These are phyloP conservation scores for Fusarium brachygibbosum DNA, from an alignment of 2,329 filamentous ascomycete genomes.

Conservation along the genomic window DNA sequence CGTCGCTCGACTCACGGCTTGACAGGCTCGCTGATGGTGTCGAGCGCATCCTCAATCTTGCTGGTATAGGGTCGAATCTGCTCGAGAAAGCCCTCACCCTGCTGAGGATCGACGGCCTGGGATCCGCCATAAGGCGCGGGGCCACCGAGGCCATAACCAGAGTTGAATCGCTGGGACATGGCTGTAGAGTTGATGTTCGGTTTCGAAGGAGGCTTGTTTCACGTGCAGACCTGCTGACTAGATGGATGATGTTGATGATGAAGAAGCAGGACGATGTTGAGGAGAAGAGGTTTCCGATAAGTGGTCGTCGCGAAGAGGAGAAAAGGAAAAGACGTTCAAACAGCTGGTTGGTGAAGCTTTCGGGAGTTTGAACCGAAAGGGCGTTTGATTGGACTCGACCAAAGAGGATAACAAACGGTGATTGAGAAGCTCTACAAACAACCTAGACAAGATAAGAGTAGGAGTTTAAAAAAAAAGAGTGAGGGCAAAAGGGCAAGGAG, in stretches of 20 bases:
- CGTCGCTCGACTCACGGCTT: slow-evolving; percentile 77
- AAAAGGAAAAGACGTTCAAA: slow-evolving; percentile 15
- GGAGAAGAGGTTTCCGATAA: slow-evolving; percentile 3
- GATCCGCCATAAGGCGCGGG: slow-evolving; percentile 75
- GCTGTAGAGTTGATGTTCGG: slow-evolving; percentile 19
- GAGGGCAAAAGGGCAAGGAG: slow-evolving; percentile 39
- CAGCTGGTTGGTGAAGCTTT: slow-evolving; percentile 25
- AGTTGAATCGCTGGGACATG: slow-evolving; percentile 71
- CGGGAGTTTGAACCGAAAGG: slow-evolving; percentile 13
- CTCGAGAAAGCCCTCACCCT: slow-evolving; percentile 75
- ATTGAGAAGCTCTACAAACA: slow-evolving; percentile 33
- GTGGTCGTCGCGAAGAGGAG: slow-evolving; percentile 16
- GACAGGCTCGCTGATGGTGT: slow-evolving; percentile 87
- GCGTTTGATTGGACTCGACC: slow-evolving; percentile 24
- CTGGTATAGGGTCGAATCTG: slow-evolving; percentile 93
- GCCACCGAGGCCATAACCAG: slow-evolving; percentile 86
- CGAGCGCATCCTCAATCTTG: slow-evolving; percentile 96
- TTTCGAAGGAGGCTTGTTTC: slow-evolving; percentile 32
- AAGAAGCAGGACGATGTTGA: slow-evolving; percentile 20
- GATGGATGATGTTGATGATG: slow-evolving; percentile 30
- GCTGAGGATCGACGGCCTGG: slow-evolving; percentile 69
- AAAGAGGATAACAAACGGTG: slow-evolving; percentile 22
- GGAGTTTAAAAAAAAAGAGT: slow-evolving; percentile 15
- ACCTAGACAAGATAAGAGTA: slow-evolving; percentile 6
- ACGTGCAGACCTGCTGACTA: slow-evolving; percentile 49